These are phyloP conservation scores for Macrophomina pseudophaseolina DNA, from an alignment of 2,329 filamentous ascomycete genomes.

Conservation along the genomic window DNA sequence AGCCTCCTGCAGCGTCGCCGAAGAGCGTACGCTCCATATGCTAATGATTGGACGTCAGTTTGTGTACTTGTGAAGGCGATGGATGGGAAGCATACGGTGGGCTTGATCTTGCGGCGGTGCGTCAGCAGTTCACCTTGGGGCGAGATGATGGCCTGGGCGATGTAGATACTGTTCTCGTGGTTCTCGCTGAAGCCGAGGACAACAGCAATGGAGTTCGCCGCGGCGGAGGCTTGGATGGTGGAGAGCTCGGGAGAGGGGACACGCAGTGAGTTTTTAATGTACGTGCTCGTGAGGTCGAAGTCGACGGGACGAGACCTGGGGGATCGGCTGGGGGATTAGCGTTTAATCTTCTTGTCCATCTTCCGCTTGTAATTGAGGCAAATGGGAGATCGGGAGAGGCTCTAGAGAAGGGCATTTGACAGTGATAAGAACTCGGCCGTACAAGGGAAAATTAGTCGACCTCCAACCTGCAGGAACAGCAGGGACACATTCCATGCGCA, in stretches of 20 bases:
- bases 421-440: too few species aligned
- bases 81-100: slow-evolving; percentile 33
- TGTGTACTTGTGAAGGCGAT: too few species aligned
- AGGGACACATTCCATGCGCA: too few species aligned
- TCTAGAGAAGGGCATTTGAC: too few species aligned
- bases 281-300: slow-evolving; percentile 43
- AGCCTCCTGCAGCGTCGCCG: slow-evolving; percentile 43
- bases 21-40: slow-evolving; percentile 54
- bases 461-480: too few species aligned
- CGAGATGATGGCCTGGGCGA: slow-evolving; percentile 46
- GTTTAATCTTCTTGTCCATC: too few species aligned
- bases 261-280: slow-evolving; percentile 52
- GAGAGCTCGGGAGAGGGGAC: slow-evolving; percentile 51
- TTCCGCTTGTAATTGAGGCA: too few species aligned
- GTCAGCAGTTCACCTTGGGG: slow-evolving; percentile 41
- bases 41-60: background rate
- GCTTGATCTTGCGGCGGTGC: slow-evolving; percentile 49
- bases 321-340: slow-evolving; percentile 21
- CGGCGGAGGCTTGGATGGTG: slow-evolving; percentile 44
- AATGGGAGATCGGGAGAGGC: too few species aligned
- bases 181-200: slow-evolving; percentile 49
- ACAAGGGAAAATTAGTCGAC: too few species aligned
- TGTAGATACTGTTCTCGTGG: slow-evolving; percentile 46
- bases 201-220: slow-evolving; percentile 41
- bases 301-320: slow-evolving; percentile 50